Percentiles rank a stretch among this genome's conserved stretches.
Evolutionary conservation across 2,329 filamentous ascomycete genomes (phyloP).

Genomic region (Colletotrichum tamarilloi): DNA sequence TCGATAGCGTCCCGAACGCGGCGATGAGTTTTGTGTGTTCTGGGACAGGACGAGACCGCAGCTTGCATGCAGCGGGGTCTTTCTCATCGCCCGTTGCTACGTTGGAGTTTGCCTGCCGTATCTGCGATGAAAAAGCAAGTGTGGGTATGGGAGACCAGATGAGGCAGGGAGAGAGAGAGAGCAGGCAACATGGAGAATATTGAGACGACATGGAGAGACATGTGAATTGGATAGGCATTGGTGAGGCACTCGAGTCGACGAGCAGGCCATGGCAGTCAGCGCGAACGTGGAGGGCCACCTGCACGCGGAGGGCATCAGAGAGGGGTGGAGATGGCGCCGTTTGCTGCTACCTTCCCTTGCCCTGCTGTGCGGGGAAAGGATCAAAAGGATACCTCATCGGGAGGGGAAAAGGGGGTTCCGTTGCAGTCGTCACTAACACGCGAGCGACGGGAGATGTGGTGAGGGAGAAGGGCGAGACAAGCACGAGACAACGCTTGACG

Average conservation of each 20-base stretch:
- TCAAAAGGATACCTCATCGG: not conserved
- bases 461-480: not conserved
- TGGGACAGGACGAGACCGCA: not conserved
- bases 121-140: not conserved
- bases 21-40: not conserved
- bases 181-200: not conserved
- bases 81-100: not conserved
- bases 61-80: constrained; percentile 14
- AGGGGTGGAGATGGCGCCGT: not conserved
- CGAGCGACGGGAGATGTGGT: not conserved
- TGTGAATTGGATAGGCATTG: constrained; percentile 15
- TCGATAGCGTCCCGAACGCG: constrained; percentile 26
- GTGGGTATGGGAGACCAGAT: not conserved
- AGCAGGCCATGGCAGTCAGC: not conserved
- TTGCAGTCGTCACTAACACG: constrained; percentile 6
- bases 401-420: not conserved
- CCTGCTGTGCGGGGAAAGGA: not conserved
- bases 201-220: not conserved
- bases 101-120: constrained; percentile 2
- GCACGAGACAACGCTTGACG: constrained; percentile 7
- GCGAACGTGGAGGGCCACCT: not conserved
- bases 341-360: not conserved
- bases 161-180: not conserved
- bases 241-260: no score
- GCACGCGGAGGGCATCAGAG: not conserved